Evolutionary conservation across 441 rosid species (phyloP).

Genomic region (Erodium texanum): DNA sequence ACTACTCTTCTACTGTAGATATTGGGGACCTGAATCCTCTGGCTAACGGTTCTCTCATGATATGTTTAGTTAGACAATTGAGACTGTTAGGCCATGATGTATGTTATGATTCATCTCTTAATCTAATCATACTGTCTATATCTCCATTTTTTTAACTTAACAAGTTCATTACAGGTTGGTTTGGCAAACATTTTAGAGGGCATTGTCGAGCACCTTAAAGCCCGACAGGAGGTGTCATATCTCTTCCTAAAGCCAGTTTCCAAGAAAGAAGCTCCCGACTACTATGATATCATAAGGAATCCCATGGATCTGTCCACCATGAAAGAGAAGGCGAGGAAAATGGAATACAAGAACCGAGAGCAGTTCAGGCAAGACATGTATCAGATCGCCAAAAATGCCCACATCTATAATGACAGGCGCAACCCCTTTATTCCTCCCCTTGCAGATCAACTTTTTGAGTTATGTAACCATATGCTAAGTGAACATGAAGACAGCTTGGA

Average conservation of each 20-base stretch:
- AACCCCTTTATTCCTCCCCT: conserved; percentile 92
- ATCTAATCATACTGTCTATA: too few species aligned
- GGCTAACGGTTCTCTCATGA: too few species aligned
- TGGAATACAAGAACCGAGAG: conserved; percentile 66
- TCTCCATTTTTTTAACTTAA: too few species aligned
- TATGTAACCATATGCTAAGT: conserved; percentile 69
- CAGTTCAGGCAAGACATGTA: conserved; percentile 84
- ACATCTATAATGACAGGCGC: conserved; percentile 65
- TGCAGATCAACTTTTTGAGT: conserved; percentile 90
- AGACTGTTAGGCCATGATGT: too few species aligned
- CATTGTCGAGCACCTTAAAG: conserved; percentile 64
- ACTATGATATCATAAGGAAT: conserved; percentile 40
- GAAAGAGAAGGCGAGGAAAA: conserved; percentile 72
- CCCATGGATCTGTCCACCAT: conserved; percentile 96
- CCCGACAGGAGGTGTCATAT: conserved; percentile 53
- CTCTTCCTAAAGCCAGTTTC: conserved; percentile 86
- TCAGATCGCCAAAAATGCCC: conserved; percentile 80
- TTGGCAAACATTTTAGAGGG: conserved; percentile 71
- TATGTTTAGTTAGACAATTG: too few species aligned
- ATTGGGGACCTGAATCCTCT: too few species aligned
- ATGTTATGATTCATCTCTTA: too few species aligned
- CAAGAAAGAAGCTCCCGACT: conserved; percentile 95
- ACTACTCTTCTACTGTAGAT: too few species aligned
- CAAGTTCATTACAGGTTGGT: conserved; percentile 52
- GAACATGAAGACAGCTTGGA: conserved; percentile 33